phyloP scores from a whole-genome alignment of 495 filamentous ascomycete species.

The Rusavskia elegans region DNA sequence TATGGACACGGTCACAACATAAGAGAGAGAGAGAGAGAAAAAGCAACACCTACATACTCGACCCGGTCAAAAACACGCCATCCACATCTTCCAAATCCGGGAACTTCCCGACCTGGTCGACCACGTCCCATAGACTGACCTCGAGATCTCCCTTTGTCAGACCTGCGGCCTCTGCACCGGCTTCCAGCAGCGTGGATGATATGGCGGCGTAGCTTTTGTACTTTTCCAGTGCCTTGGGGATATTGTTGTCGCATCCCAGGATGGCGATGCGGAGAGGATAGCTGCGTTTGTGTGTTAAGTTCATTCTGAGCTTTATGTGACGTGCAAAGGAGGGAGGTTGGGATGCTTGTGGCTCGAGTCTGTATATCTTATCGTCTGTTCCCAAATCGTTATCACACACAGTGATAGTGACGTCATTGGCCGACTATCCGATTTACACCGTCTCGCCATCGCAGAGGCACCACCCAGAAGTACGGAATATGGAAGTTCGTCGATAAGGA shows the following conservation, averaged over 20 bases:
- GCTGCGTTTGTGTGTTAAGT: not conserved
- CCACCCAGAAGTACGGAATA: no score
- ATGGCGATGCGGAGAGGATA: conserved; percentile 61
- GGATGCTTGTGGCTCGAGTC: no score
- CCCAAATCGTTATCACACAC: no score
- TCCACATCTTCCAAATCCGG: conserved; percentile 60
- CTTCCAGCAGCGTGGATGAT: conserved; percentile 45
- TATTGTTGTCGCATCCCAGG: conserved; percentile 66
- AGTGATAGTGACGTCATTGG: no score
- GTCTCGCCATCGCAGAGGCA: no score
- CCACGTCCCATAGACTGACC: conserved; percentile 53
- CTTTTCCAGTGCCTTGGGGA: conserved; percentile 35
- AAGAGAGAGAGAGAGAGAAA: no score
- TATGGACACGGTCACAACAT: no score
- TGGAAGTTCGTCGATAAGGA: no score
- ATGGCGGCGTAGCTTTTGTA: conserved; percentile 61
- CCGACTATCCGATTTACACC: no score
- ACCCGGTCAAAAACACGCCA: conserved; percentile 68
- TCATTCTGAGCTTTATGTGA: no score
- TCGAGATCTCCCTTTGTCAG: conserved; percentile 33
- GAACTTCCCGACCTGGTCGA: conserved; percentile 31
- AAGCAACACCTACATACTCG: conserved; percentile 24
- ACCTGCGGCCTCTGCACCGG: conserved; percentile 28
- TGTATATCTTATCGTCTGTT: no score
- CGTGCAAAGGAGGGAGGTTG: no score